Conservation (phyloP, 2,329 filamentous ascomycete species). For the Coniochaeta prunicola region DNA sequence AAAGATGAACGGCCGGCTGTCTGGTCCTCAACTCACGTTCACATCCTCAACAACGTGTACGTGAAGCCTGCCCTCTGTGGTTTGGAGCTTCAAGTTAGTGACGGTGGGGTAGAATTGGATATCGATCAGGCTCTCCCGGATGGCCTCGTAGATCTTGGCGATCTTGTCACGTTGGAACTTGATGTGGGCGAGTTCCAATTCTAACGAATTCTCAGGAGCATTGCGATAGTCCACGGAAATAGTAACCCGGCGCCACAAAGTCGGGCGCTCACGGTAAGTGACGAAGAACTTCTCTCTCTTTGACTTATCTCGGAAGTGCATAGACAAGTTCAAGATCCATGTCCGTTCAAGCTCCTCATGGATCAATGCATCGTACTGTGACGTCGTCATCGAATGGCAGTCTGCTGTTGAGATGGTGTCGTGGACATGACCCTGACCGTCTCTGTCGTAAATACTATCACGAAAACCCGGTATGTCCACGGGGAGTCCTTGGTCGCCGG, state of each 20-base stretch:
- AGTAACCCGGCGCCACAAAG: slow-evolving; percentile 79
- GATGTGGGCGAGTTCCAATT: slow-evolving; percentile 70
- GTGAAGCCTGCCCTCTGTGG: slow-evolving; percentile 77
- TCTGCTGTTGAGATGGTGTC: slow-evolving; percentile 30
- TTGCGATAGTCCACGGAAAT: slow-evolving; percentile 89
- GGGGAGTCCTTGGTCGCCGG: slow-evolving; percentile 10
- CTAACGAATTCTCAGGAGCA: slow-evolving; percentile 72
- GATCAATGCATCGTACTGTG: slow-evolving; percentile 56
- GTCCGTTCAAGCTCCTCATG: slow-evolving; percentile 75
- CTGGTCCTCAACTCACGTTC: slow-evolving; percentile 46
- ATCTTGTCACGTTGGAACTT: slow-evolving; percentile 89
- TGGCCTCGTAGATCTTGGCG: slow-evolving; percentile 86
- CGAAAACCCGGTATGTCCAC: slow-evolving; percentile 9
- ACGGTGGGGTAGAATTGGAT: slow-evolving; percentile 96
- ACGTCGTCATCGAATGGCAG: slow-evolving; percentile 40
- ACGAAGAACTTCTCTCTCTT: slow-evolving; percentile 97
- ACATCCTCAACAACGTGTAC: slow-evolving; percentile 97
- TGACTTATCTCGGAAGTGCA: slow-evolving; percentile 94
- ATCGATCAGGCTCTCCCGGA: slow-evolving; percentile 83
- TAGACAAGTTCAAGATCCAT: slow-evolving; percentile 96
- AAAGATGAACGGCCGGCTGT: background rate
- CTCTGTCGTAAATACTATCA: slow-evolving; percentile 4
- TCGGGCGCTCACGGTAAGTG: slow-evolving; percentile 77
- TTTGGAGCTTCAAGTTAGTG: slow-evolving; percentile 91
- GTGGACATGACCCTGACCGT: slow-evolving; percentile 7